Base-by-base conservation (phyloP, 306 rosid species). In the Vigna reflexopilosa region DNA sequence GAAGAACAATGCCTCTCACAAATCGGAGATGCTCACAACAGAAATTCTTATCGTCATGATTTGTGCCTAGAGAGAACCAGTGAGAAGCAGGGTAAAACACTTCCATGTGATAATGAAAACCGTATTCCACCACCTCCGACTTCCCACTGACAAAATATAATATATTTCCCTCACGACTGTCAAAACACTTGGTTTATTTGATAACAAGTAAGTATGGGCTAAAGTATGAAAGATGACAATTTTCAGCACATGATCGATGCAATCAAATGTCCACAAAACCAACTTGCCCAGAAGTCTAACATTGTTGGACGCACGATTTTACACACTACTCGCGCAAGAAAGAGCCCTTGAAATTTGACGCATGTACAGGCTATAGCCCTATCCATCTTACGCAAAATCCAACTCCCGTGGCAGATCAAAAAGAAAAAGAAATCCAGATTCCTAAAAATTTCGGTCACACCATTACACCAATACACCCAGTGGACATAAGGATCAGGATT, bases 21-120 rank as follows among this genome's bases (percentile, higher is more conserved):
- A 9, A 56, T 30, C 56, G 6, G 49, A 20, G 52, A 30, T 69
- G 22, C 62, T 61, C 72, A 6, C 30, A 9, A 78, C 70, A 70
- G 4, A 49, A 79, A 61, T 24, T 70, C 14, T 4, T 2, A 70
- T 40, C 44, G 14, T 12, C 20, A 14, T 34, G 19, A 78, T 22
- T 70, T 69, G 51, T 69, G 62, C 49, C 30, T 5, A 5, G 50
- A 45, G 50, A 12, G 50, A 45, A 45, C 50, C 50, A 3, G 15
- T 45, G 50, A 45, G 11, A 45, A 45, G 50, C 50, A 45, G 14
- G 15, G 50, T 3, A 45, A 45, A 3, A 45, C 50, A 45, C 15
- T 45, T 5, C 15, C 50, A 45, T 45, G 2, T 2, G 17, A 61
- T 42, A 9, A 42, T 2, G 47, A 42, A 2, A 42, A 9, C 47